Evolutionary conservation across 306 rosid genomes (phyloP).

Genomic region (Casuarina glauca): DNA sequence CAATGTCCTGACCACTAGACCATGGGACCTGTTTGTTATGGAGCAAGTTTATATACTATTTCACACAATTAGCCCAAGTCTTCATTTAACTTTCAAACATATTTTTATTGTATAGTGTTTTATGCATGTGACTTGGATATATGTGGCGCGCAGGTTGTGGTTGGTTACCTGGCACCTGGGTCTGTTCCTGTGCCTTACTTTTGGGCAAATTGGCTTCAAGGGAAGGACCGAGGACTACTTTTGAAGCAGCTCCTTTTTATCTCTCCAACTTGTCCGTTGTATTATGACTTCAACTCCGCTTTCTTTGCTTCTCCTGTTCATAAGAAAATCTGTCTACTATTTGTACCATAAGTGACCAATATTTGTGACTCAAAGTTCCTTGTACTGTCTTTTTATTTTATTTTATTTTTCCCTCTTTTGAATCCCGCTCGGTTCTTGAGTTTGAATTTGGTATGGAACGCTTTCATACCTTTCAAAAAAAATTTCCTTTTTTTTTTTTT

Average conservation of each 20-base stretch:
- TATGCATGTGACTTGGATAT: not conserved
- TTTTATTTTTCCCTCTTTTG: too few relatives aligned
- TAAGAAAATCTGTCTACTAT: constrained; percentile 7
- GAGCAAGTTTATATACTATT: not conserved
- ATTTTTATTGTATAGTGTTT: too few relatives aligned
- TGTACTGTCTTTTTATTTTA: too few relatives aligned
- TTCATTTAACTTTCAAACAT: too few relatives aligned
- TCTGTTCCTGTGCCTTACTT: constrained; percentile 69
- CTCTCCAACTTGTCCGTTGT: not conserved
- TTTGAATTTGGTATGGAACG: too few relatives aligned
- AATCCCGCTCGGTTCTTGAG: too few relatives aligned
- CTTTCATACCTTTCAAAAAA: too few relatives aligned
- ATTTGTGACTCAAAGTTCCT: not conserved
- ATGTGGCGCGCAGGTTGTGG: constrained; percentile 66
- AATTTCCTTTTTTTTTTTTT: too few relatives aligned
- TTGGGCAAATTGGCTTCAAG: constrained; percentile 97
- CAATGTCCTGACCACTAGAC: constrained; percentile 79
- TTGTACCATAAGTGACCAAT: not conserved
- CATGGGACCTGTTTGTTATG: constrained; percentile 40
- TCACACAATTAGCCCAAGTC: too few relatives aligned
- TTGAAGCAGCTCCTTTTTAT: constrained; percentile 11
- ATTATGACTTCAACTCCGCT: not conserved
- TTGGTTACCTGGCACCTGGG: constrained; percentile 87
- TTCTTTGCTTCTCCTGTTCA: not conserved
- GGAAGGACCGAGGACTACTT: constrained; percentile 90